phyloP scores from a whole-genome alignment of 2,329 filamentous ascomycete species.

The Stemphylium vesicarium region DNA sequence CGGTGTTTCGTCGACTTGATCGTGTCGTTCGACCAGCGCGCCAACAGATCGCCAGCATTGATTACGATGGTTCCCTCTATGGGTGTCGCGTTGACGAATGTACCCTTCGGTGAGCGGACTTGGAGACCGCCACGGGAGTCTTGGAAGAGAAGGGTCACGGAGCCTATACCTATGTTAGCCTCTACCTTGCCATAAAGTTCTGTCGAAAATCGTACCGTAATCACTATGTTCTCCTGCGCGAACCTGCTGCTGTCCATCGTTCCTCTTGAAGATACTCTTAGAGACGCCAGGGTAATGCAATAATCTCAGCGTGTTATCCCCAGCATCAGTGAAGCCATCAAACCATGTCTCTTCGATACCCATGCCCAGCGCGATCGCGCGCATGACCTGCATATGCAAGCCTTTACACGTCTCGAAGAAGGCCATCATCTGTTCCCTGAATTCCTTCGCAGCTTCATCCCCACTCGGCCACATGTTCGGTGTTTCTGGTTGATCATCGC shows the following conservation, averaged over 20 bases:
- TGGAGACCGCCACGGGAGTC: slow-evolving; percentile 64
- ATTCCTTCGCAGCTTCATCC: slow-evolving; percentile 63
- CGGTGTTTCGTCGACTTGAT: slow-evolving; percentile 91
- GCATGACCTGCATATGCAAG: slow-evolving; percentile 80
- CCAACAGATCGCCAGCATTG: slow-evolving; percentile 86
- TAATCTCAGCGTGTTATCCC: slow-evolving; percentile 64
- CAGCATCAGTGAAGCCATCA: slow-evolving; percentile 70
- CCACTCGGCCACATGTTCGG: slow-evolving; percentile 80
- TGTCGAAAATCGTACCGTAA: slow-evolving; percentile 52
- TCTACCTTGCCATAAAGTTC: rapidly evolving
- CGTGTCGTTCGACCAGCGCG: slow-evolving; percentile 87
- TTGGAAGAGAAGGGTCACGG: slow-evolving; percentile 54
- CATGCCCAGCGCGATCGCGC: slow-evolving; percentile 83
- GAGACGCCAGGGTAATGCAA: slow-evolving; percentile 77
- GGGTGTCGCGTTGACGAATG: slow-evolving; percentile 82
- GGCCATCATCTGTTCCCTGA: slow-evolving; percentile 73
- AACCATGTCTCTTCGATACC: slow-evolving; percentile 75
- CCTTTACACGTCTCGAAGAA: slow-evolving; percentile 79
- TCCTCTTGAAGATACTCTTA: slow-evolving; percentile 68
- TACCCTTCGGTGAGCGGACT: slow-evolving; percentile 73
- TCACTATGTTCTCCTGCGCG: slow-evolving; percentile 80
- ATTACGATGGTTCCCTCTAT: slow-evolving; percentile 83
- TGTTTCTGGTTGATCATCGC: slow-evolving; percentile 64
- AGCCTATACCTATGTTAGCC: slow-evolving; percentile 40
- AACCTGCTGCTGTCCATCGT: slow-evolving; percentile 74